Percentiles rank a stretch among this genome's conserved stretches.
Evolutionary conservation across 2,329 filamentous ascomycete genomes (phyloP).

Genomic region (Macroventuria anomochaeta): DNA sequence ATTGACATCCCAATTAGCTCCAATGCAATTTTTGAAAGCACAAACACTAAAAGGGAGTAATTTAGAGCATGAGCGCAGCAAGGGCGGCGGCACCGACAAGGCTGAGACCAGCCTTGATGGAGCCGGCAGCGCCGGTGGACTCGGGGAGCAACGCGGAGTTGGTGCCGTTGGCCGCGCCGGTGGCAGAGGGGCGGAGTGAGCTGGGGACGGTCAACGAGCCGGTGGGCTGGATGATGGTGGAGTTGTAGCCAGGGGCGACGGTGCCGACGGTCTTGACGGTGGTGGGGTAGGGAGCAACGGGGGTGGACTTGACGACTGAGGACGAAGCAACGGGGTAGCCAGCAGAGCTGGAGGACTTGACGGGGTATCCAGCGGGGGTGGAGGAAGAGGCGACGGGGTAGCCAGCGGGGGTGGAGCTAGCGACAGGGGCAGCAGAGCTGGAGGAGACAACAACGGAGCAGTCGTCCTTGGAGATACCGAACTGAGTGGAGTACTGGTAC

Average conservation of each 20-base stretch:
- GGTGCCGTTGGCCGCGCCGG: conserved; percentile 32
- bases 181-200: conserved; percentile 41
- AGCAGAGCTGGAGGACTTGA: conserved; percentile 23
- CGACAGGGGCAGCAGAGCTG: conserved; percentile 19
- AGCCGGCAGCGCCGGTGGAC: conserved; percentile 44
- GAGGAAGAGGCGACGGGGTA: conserved; percentile 5
- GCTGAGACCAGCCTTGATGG: conserved; percentile 45
- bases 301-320: conserved; percentile 14
- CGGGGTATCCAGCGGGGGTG: conserved; percentile 24
- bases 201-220: conserved; percentile 42
- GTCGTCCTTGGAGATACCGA: conserved; percentile 61
- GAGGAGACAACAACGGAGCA: conserved; percentile 31
- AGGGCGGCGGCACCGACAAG: conserved; percentile 52
- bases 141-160: conserved; percentile 29
- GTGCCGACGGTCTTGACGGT: conserved; percentile 29
- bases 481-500: conserved; percentile 67
- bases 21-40: conserved; percentile 17
- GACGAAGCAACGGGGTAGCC: conserved; percentile 30
- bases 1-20: conserved; percentile 25
- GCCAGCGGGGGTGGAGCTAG: conserved; percentile 26
- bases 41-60: conserved; percentile 9
- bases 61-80: conserved; percentile 50
- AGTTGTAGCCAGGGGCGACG: conserved; percentile 33
- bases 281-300: conserved; percentile 23
- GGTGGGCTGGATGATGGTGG: conserved; percentile 41